Evolutionary conservation across 352 stramenopile genomes (phyloP), one percentile per base, ranked within the genome.

Genomic region (Saprolegnia parasitica): DNA sequence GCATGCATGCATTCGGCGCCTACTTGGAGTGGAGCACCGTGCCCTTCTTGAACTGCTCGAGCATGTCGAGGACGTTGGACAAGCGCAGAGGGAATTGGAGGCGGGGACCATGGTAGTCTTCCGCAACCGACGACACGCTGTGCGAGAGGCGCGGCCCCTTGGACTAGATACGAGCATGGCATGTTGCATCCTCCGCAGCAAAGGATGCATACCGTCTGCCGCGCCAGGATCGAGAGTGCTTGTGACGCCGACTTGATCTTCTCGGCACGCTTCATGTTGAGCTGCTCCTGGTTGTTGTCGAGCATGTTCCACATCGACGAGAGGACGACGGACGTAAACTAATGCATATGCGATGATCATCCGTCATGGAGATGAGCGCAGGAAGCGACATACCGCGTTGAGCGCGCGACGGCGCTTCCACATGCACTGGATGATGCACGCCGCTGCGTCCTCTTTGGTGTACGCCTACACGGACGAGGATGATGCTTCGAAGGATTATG

Each of bases 41-140:
- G 24, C 86, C 91, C 45, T 86, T 87, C 71, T 97, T 97, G 68
- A 97, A 98, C 5, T 91, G 81, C 61, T 97, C 89, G 40, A 98
- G 75, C 77, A 97, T 87, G 13, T 88, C 78, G 45, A 97, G 67
- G 39, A 97, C 87, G 66, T 92, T 93, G 6, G 86, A 74, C 13
- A 96, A 77, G 21, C 83, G 82, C 67, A 97, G 71, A 6, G 91
- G 91, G 81, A 94, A 97, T 18, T 76, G 72, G 16, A 98, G 65
- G 42, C 82, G 84, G 5, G 88, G 86, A 0, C 90, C 90, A 0
- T 77, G 71, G 68, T 97, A 97, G 26, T 89, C 79, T 0, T 79
- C 29, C 16, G 81, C 68, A 56, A 83, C 64, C 35, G 90, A 82
- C 21, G 85, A 93, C 15, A 80, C 73, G 16, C 78, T 83, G 55